Conservation (phyloP, 2,329 filamentous ascomycete species). For the Ophiocordyceps camponoti-leonardi region DNA sequence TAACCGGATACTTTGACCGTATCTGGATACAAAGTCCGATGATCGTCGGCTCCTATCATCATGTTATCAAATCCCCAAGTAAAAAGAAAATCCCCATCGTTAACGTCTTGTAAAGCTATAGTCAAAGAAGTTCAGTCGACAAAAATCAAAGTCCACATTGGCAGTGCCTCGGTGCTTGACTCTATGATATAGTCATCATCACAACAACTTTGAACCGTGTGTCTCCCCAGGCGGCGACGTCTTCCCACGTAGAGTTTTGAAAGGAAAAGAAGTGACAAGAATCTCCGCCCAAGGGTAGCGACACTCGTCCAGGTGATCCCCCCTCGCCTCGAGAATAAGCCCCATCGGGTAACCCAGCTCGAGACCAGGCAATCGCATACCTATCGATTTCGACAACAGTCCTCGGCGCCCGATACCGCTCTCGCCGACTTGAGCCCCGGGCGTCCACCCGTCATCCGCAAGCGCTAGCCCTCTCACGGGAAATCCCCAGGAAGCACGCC, state of each 20-base stretch:
- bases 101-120: background rate
- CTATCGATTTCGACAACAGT: constrained; percentile 89
- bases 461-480: constrained; percentile 4
- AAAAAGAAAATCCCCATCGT: background rate
- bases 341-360: constrained; percentile 92
- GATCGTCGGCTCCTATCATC: background rate
- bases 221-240: constrained; percentile 2
- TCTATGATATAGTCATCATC: constrained; percentile 95
- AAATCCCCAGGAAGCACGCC: constrained; percentile 4
- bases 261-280: constrained; percentile 2
- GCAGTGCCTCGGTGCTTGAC: constrained; percentile 82
- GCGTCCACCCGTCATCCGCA: constrained; percentile 25
- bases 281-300: constrained; percentile 5
- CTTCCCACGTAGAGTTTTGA: constrained; percentile 14
- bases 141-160: constrained; percentile 10
- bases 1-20: no score
- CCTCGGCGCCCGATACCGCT: constrained; percentile 31
- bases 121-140: background rate
- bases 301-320: constrained; percentile 15
- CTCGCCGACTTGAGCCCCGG: constrained; percentile 25
- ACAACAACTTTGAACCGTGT: constrained; percentile 44
- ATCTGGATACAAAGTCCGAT: no score
- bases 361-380: constrained; percentile 80
- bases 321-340: constrained; percentile 99
- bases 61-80: background rate